A percentile compares a stretch with the other conserved stretches of the same genome.
Evolutionary conservation across 148 eudicot genomes (phyloP).

Genomic region (Heliamphora exappendiculata): DNA sequence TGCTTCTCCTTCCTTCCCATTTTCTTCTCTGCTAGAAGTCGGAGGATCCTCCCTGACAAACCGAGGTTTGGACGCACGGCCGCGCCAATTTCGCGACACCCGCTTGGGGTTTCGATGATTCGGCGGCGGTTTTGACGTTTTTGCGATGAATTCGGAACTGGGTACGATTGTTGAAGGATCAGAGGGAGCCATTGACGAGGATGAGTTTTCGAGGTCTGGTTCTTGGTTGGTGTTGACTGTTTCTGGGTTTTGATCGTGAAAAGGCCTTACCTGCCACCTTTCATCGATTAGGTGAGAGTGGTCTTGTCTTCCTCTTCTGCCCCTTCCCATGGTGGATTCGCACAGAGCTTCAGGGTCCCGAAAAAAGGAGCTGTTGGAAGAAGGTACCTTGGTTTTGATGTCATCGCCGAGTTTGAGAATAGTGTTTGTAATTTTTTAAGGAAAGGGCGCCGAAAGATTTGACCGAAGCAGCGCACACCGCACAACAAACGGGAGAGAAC

Average conservation of each 20-base stretch:
- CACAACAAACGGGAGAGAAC: no score
- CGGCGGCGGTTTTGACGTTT: conserved; percentile 4
- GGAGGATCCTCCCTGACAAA: conserved; percentile 24
- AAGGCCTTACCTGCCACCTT: conserved; percentile 21
- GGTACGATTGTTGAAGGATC: conserved; percentile 6
- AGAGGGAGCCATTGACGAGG: neutral
- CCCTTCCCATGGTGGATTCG: conserved; percentile 18
- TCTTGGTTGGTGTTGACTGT: neutral
- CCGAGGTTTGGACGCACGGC: conserved; percentile 15
- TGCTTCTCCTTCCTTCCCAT: neutral
- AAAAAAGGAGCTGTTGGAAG: no score
- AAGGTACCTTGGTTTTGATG: no score
- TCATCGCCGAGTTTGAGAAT: no score
- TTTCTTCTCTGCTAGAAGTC: conserved; percentile 1
- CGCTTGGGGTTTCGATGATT: conserved; percentile 20
- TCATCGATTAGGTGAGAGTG: conserved; percentile 18
- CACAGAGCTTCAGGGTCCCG: neutral
- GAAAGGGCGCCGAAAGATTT: no score
- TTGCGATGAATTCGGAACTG: conserved; percentile 7
- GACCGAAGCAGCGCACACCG: no score
- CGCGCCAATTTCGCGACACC: conserved; percentile 25
- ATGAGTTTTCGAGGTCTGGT: neutral
- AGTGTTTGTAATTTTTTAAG: no score
- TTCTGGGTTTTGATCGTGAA: conserved; percentile 6
- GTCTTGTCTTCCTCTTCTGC: conserved; percentile 13